These are phyloP conservation scores for Petunia secreta DNA, from an alignment of 257 asterid genomes.

Conservation along the genomic window DNA sequence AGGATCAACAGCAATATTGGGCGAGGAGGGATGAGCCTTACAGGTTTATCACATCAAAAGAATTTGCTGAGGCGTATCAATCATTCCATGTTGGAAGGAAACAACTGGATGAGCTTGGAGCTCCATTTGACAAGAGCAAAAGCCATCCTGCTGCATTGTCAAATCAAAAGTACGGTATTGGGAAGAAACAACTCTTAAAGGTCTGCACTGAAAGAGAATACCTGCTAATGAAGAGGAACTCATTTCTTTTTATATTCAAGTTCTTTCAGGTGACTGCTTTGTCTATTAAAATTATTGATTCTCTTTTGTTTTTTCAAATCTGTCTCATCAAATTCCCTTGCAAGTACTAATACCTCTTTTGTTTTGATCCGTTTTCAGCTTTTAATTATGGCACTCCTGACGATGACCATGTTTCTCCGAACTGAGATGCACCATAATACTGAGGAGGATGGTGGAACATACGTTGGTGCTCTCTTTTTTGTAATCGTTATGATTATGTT, in stretches of 20 bases:
- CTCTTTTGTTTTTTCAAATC: background rate
- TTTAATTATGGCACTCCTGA: conserved; percentile 37
- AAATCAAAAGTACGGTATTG: conserved; percentile 48
- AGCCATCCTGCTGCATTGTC: conserved; percentile 65
- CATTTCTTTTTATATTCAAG: conserved; percentile 57
- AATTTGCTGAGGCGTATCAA: too few relatives aligned
- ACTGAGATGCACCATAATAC: conserved; percentile 44
- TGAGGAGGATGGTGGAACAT: conserved; percentile 46
- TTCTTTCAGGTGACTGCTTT: conserved; percentile 49
- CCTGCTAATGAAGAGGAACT: conserved; percentile 63
- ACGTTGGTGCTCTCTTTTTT: conserved; percentile 38
- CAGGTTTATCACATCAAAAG: too few relatives aligned
- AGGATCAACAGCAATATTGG: too few relatives aligned
- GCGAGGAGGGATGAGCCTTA: too few relatives aligned
- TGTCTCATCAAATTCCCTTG: background rate
- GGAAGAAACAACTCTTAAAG: conserved; percentile 51
- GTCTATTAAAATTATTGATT: background rate
- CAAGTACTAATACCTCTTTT: conserved; percentile 7
- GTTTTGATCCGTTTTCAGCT: conserved; percentile 39
- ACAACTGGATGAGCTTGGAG: conserved; percentile 44
- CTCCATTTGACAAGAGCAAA: conserved; percentile 54
- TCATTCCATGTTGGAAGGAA: conserved; percentile 37
- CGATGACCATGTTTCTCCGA: conserved; percentile 53
- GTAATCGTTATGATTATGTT: conserved; percentile 44
- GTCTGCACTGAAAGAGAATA: conserved; percentile 57